These are phyloP conservation scores for Suillus brevipes DNA, from an alignment of 768 basidiomycete species.

Conservation along the genomic window DNA sequence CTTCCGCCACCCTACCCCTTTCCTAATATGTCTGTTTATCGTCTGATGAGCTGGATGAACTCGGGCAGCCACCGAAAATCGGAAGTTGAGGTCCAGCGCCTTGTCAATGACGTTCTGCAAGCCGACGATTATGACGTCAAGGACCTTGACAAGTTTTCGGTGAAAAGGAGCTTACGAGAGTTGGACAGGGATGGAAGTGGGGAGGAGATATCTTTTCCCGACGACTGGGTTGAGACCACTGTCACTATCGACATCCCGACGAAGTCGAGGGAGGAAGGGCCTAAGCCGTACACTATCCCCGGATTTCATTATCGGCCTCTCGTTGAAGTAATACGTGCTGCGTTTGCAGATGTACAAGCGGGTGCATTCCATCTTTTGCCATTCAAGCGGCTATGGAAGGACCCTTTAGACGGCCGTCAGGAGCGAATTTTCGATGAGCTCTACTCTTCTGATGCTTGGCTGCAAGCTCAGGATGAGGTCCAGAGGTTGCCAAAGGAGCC, in stretches of 20 bases:
- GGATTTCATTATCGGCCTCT: slow-evolving; percentile 20
- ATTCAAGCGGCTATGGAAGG: slow-evolving; percentile 19
- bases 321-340: slow-evolving; percentile 13
- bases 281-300: slow-evolving; percentile 2
- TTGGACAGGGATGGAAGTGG: background rate
- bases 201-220: background rate
- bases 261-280: background rate
- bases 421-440: no score
- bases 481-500: no score
- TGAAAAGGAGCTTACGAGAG: background rate
- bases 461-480: no score
- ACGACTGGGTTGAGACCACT: no score
- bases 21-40: background rate
- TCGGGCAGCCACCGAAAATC: background rate
- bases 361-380: slow-evolving; percentile 24
- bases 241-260: background rate
- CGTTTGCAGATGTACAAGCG: slow-evolving; percentile 4
- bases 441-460: no score
- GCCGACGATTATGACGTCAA: slow-evolving; percentile 4
- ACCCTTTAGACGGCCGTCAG: background rate
- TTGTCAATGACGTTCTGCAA: background rate
- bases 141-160: background rate
- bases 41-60: slow-evolving; percentile 6
- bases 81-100: background rate
- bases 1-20: background rate